These are phyloP conservation scores for Trichoderma afroharzianum DNA, from an alignment of 2,329 filamentous ascomycete genomes.

Conservation along the genomic window DNA sequence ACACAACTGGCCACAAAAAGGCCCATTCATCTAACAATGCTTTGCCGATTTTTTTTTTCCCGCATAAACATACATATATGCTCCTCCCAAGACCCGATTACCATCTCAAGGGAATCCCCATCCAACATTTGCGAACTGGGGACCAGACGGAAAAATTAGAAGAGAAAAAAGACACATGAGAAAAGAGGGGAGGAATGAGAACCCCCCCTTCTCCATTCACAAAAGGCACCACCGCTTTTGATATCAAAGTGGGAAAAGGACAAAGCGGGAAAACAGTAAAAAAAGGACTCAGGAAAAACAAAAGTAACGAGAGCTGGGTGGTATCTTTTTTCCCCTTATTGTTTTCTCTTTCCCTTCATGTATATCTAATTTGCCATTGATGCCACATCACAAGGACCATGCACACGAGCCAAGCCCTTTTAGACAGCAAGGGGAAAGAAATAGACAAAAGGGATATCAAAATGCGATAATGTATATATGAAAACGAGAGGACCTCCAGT, in stretches of 20 bases:
- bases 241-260: background rate
- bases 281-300: background rate
- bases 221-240: background rate
- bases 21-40: background rate
- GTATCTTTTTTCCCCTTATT: background rate
- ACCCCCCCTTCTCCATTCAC: background rate
- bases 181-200: background rate
- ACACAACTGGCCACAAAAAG: background rate
- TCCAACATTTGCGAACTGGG: background rate
- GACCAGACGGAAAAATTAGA: background rate
- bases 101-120: background rate
- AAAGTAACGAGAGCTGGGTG: background rate
- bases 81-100: background rate
- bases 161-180: background rate
- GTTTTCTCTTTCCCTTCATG: background rate
- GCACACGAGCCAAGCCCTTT: background rate
- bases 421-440: background rate
- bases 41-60: background rate
- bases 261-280: background rate
- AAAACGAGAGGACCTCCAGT: constrained; percentile 13
- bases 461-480: background rate
- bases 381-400: background rate
- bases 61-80: background rate
- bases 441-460: background rate
- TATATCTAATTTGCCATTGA: background rate